Conservation (phyloP, 2,329 filamentous ascomycete species). For the Aspergillus carbonarius region DNA sequence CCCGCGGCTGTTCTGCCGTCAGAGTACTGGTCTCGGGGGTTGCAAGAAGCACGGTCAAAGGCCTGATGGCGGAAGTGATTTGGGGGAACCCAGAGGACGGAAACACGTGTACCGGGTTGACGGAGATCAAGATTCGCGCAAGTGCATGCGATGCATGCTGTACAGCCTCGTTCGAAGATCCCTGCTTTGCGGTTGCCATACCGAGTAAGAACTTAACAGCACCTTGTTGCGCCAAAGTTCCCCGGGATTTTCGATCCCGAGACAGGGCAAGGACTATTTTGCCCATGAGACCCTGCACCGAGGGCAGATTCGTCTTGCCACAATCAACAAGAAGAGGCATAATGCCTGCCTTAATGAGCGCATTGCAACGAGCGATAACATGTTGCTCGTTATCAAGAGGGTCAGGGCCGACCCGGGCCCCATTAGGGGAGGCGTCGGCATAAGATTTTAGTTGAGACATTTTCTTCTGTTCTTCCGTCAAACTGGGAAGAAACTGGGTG, state of each 20-base stretch:
- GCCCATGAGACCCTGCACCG: constrained; percentile 67
- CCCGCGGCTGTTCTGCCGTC: constrained; percentile 56
- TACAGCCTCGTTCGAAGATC: constrained; percentile 44
- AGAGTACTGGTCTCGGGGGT: constrained; percentile 60
- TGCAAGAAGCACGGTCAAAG: constrained; percentile 71
- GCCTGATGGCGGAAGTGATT: constrained; percentile 75
- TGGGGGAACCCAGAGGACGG: constrained; percentile 71
- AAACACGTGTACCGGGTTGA: constrained; percentile 82
- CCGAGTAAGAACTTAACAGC: constrained; percentile 80
- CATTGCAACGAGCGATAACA: constrained; percentile 72
- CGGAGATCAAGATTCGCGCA: constrained; percentile 81
- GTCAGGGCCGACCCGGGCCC: constrained; percentile 59
- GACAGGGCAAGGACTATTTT: constrained; percentile 77
- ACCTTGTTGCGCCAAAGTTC: constrained; percentile 87
- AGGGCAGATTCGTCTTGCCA: constrained; percentile 68
- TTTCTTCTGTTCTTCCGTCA: constrained; percentile 88
- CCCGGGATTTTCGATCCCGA: constrained; percentile 70
- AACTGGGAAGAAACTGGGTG: constrained; percentile 71
- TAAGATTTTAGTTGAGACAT: constrained; percentile 92
- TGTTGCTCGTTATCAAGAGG: constrained; percentile 73
- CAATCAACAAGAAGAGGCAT: constrained; percentile 75
- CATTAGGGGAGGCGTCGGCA: constrained; percentile 77
- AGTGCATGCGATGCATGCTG: constrained; percentile 74
- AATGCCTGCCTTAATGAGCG: constrained; percentile 74
- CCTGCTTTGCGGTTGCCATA: constrained; percentile 53